Percentiles rank a stretch among this genome's conserved stretches.
Evolutionary conservation across 768 basidiomycete species (phyloP).

Genomic region (Phanerochaete sordida): DNA sequence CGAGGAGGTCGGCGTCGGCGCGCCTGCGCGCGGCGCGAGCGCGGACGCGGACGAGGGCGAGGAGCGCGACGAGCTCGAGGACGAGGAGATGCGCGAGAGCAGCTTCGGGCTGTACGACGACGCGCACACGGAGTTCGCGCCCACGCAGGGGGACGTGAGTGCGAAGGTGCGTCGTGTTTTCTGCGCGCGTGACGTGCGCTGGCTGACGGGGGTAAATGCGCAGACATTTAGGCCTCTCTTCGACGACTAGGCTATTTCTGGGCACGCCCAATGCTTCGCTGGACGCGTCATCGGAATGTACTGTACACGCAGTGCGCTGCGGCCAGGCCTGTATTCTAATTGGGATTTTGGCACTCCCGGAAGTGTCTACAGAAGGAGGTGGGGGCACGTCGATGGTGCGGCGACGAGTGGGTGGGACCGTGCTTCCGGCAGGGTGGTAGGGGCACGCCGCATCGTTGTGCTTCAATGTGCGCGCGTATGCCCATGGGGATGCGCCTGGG

Average conservation of each 20-base stretch:
- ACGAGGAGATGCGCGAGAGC: constrained; percentile 3
- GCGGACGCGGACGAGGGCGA: neutral
- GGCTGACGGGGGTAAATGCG: neutral
- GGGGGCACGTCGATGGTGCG: too few species aligned
- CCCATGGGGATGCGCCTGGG: too few species aligned
- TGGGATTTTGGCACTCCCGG: too few species aligned
- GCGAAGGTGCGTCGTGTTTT: constrained; percentile 15
- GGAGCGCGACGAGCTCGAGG: constrained; percentile 6
- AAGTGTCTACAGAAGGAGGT: too few species aligned
- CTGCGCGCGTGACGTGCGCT: neutral
- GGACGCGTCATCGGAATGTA: too few species aligned
- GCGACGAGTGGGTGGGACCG: too few species aligned
- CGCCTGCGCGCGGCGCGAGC: neutral
- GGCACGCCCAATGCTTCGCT: neutral
- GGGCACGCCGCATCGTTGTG: too few species aligned
- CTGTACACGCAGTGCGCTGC: too few species aligned
- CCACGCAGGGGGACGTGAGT: constrained; percentile 21
- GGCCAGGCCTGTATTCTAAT: too few species aligned
- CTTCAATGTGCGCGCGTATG: too few species aligned
- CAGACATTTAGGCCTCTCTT: constrained; percentile 29
- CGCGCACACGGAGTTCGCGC: constrained; percentile 19
- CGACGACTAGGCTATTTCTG: constrained; percentile 19
- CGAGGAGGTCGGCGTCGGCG: constrained; percentile 40
- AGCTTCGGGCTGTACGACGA: constrained; percentile 20
- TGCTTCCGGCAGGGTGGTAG: too few species aligned